Evolutionary conservation across 164 flowering plant species (phyloP).

Genomic region (Platanus orientalis): DNA sequence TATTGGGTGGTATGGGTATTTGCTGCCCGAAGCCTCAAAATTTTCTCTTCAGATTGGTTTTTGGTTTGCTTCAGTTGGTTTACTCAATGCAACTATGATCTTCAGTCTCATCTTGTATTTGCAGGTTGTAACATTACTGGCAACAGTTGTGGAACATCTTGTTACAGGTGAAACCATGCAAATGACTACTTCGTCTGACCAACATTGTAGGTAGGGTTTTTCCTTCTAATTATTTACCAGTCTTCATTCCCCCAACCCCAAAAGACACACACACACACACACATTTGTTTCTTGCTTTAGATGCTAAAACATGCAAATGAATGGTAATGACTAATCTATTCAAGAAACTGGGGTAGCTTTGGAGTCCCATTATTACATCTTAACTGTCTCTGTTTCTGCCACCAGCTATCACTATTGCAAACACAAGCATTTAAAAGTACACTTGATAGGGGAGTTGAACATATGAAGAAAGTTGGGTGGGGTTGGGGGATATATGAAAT

Average conservation of each 20-base stretch:
- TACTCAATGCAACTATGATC: too few species aligned
- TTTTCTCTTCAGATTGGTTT: not conserved
- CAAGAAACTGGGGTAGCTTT: too few species aligned
- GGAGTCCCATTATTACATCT: too few species aligned
- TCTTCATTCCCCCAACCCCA: not conserved
- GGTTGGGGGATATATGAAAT: too few species aligned
- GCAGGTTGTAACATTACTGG: slow-evolving; percentile 76
- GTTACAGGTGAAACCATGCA: slow-evolving; percentile 99
- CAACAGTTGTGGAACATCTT: slow-evolving; percentile 83
- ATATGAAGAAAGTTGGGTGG: too few species aligned
- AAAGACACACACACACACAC: not conserved
- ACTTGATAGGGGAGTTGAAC: too few species aligned
- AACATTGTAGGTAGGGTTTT: slow-evolving; percentile 62
- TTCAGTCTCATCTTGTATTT: slow-evolving; percentile 9
- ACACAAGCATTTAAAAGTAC: too few species aligned
- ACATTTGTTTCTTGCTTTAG: too few species aligned
- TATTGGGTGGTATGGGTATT: not conserved
- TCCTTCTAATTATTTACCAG: not conserved
- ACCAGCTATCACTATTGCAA: too few species aligned
- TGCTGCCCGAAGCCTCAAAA: not conserved
- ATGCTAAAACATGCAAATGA: too few species aligned
- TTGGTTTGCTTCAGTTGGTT: not conserved
- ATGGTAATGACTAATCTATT: too few species aligned
- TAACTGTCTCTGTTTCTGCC: too few species aligned
- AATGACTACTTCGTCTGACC: slow-evolving; percentile 75